Percentiles rank a stretch among this genome's conserved stretches.
Evolutionary conservation across 495 filamentous ascomycete genomes (phyloP).

Genomic region (Platismatia glauca): DNA sequence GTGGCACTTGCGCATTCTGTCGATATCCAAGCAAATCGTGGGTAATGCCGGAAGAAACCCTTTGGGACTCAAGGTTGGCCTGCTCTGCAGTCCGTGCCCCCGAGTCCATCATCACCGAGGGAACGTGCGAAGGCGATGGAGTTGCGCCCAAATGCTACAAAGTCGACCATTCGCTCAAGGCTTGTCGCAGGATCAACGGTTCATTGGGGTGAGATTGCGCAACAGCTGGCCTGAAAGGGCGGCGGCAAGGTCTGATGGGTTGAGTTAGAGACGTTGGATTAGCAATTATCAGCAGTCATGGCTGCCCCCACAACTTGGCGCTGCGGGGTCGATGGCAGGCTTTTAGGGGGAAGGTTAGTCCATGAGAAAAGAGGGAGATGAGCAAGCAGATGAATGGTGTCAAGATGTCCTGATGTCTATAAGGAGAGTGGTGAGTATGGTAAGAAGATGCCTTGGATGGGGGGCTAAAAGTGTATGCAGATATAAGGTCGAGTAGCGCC

Average conservation of each 20-base stretch:
- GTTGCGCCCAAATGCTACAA: slow-evolving; percentile 4
- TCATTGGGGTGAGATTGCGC: slow-evolving; percentile 5
- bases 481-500: too few species aligned
- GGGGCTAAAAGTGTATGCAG: background rate
- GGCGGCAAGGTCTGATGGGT: slow-evolving; percentile 4
- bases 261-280: slow-evolving; percentile 12
- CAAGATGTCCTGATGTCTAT: background rate
- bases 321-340: background rate
- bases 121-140: background rate
- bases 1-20: background rate
- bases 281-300: slow-evolving; percentile 9
- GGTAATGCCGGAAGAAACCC: slow-evolving; percentile 4
- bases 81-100: slow-evolving; percentile 14
- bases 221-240: slow-evolving; percentile 7
- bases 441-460: background rate
- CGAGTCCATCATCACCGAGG: slow-evolving; percentile 3
- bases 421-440: background rate
- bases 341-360: background rate
- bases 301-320: background rate
- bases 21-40: slow-evolving; percentile 4
- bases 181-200: background rate
- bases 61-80: slow-evolving; percentile 5
- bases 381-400: background rate
- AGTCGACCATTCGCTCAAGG: slow-evolving; percentile 5
- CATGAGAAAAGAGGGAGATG: background rate